Percentiles rank a stretch among this genome's conserved stretches.
phyloP scores from a whole-genome alignment of 768 basidiomycete genomes.

The Cystobasidium tubakii region DNA sequence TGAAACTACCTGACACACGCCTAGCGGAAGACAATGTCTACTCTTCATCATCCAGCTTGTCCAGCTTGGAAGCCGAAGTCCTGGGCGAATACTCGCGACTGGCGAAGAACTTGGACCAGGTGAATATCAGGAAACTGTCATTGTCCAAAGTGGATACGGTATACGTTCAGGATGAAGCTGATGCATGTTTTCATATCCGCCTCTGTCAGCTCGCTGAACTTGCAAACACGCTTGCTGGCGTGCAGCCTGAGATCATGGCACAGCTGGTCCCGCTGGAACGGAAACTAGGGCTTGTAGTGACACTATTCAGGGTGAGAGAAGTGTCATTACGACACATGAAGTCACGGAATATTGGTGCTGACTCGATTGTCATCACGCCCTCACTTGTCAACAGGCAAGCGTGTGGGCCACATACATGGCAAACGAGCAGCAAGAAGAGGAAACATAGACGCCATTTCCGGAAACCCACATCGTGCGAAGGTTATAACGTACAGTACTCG shows the following conservation, averaged over 20 bases:
- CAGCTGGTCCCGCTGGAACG: slow-evolving; percentile 75
- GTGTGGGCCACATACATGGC: slow-evolving; percentile 36
- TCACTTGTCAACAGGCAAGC: slow-evolving; percentile 4
- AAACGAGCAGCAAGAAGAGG: slow-evolving; percentile 34
- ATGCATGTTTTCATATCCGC: too few relatives aligned
- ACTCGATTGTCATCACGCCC: neutral
- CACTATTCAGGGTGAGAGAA: slow-evolving; percentile 72
- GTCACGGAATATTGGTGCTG: too few relatives aligned
- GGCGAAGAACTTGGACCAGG: slow-evolving; percentile 26
- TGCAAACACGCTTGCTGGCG: slow-evolving; percentile 65
- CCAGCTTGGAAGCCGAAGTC: slow-evolving; percentile 20
- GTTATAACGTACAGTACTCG: too few relatives aligned
- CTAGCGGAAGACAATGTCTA: slow-evolving; percentile 21
- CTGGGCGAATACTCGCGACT: slow-evolving; percentile 31
- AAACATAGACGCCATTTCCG: neutral
- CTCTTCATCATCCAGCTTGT: neutral
- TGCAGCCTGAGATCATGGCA: slow-evolving; percentile 67
- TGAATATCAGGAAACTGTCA: neutral
- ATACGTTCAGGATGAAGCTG: too few relatives aligned
- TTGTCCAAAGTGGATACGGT: neutral
- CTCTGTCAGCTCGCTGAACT: slow-evolving; percentile 58
- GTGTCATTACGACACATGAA: neutral
- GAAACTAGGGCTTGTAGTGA: slow-evolving; percentile 92
- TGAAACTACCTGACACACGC: neutral
- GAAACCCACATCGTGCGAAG: neutral